Conservation (phyloP, 805 yeast genomes). For the Wickerhamiella domercqiae region DNA sequence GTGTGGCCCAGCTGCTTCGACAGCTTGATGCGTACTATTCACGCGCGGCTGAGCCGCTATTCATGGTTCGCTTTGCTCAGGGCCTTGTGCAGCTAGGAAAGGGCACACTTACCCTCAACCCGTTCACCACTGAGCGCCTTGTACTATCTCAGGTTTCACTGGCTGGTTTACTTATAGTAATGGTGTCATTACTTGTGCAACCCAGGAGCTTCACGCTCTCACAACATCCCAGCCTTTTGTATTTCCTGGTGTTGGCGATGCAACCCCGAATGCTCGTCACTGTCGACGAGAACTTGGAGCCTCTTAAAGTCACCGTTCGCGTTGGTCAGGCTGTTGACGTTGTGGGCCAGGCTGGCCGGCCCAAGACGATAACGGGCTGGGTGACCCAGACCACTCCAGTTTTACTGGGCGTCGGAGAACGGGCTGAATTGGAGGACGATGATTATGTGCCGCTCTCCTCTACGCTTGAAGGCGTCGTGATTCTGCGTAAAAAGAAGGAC, state of each 20-base stretch:
- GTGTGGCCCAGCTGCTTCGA: slow-evolving; percentile 87
- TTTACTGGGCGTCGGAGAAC: slow-evolving; percentile 77
- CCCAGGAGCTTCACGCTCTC: slow-evolving; percentile 56
- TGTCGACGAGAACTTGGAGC: slow-evolving; percentile 78
- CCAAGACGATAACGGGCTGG: slow-evolving; percentile 98
- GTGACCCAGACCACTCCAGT: slow-evolving; percentile 98
- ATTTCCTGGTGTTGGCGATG: slow-evolving; percentile 72
- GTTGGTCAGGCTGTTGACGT: slow-evolving; percentile 98
- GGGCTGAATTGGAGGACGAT: slow-evolving; percentile 92
- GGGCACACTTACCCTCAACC: slow-evolving; percentile 81
- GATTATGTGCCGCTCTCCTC: slow-evolving; percentile 74
- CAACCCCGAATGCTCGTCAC: slow-evolving; percentile 90
- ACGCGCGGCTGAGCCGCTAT: slow-evolving; percentile 77
- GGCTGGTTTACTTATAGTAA: slow-evolving; percentile 74
- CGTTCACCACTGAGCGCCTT: slow-evolving; percentile 78
- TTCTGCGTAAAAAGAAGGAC: slow-evolving; percentile 76
- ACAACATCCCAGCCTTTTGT: slow-evolving; percentile 60
- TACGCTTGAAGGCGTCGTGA: slow-evolving; percentile 84
- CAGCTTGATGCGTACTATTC: slow-evolving; percentile 89
- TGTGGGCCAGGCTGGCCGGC: slow-evolving; percentile 98
- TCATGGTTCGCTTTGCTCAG: slow-evolving; percentile 87
- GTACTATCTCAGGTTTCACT: slow-evolving; percentile 76
- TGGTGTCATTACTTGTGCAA: slow-evolving; percentile 77
- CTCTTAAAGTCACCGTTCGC: slow-evolving; percentile 87
- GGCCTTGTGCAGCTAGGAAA: slow-evolving; percentile 92